phyloP scores from a whole-genome alignment of 2,329 filamentous ascomycete genomes.

The Plenodomus lindquistii region DNA sequence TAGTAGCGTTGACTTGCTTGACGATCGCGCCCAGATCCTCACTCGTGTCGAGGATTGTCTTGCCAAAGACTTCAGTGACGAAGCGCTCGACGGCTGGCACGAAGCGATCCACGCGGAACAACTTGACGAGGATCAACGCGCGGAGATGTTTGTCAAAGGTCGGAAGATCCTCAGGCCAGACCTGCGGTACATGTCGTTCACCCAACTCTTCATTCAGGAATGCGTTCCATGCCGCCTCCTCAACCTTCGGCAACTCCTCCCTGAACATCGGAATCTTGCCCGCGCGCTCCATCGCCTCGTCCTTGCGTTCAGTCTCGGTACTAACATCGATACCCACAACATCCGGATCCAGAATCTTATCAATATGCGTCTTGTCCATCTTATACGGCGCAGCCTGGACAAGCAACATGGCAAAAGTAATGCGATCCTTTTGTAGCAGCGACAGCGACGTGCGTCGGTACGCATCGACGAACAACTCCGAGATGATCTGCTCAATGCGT shows the following conservation, averaged over 20 bases:
- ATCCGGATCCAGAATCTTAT: slow-evolving; percentile 78
- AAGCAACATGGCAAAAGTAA: slow-evolving; percentile 92
- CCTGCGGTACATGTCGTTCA: slow-evolving; percentile 77
- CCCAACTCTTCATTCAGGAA: slow-evolving; percentile 87
- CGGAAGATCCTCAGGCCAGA: slow-evolving; percentile 69
- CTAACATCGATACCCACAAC: slow-evolving; percentile 79
- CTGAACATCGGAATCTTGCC: slow-evolving; percentile 74
- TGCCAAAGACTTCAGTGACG: slow-evolving; percentile 81
- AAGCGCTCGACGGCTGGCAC: slow-evolving; percentile 93
- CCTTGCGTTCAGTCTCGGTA: slow-evolving; percentile 64
- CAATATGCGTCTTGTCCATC: slow-evolving; percentile 90
- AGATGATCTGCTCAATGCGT: slow-evolving; percentile 87
- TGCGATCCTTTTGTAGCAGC: slow-evolving; percentile 88
- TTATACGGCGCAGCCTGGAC: slow-evolving; percentile 94
- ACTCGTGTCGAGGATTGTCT: slow-evolving; percentile 77
- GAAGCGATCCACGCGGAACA: slow-evolving; percentile 94
- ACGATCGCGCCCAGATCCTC: slow-evolving; percentile 87
- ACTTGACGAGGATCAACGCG: slow-evolving; percentile 86
- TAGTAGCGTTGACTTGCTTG: slow-evolving; percentile 77
- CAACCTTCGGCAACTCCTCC: slow-evolving; percentile 66
- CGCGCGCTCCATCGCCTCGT: slow-evolving; percentile 70
- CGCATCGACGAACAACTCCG: slow-evolving; percentile 85
- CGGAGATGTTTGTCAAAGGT: slow-evolving; percentile 76
- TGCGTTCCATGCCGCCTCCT: slow-evolving; percentile 70
- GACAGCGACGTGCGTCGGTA: slow-evolving; percentile 94